Base-by-base conservation (phyloP, 73 alveolate genomes). In the Uronychia setigera region DNA sequence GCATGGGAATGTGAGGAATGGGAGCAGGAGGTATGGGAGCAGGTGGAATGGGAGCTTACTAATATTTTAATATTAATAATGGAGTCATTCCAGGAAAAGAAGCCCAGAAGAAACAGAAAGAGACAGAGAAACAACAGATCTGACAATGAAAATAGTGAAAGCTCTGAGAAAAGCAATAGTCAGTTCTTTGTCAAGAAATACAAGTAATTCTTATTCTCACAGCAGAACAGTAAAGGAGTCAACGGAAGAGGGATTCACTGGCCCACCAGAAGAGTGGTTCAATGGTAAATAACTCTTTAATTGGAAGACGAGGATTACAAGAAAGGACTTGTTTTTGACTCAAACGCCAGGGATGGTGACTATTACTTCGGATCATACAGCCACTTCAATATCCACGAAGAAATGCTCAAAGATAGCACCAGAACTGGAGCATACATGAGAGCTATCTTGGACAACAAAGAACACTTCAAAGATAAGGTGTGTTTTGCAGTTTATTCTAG, bases 311-410 rank as follows among this genome's bases (percentile, higher is more conserved):
- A 83, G 74, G 88, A 77, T 29, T 88, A 74, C 85, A 88, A 59
- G 86, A 84, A 84, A 79, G 80, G 77, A 46, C 76, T 84, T 32
- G 75, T 81, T 0, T 79, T 57, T 0, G 83, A 83, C 31, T 31
- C 67, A 19, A 19, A 46, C 67, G 19, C 67, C n/a, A 46, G 67
- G 19, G 19, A 19, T 46, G 19, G 67, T 32, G 99, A 95, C 92
- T 96, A 96, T 89, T 96, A 96, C 89, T 96, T 96, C 91, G 96
- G 95, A 84, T 93, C 98, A 67, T 96, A 96, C 88, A 92, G 96
- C 26, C 92, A 91, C 79, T 95, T 85, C 91, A 86, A 93, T 88
- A 92, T 95, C 82, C 98, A 95, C 74, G 97, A 94, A 82, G 97
- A 95, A 31, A 95, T 97, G 97, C 96, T 96, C 26, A 96, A 95